phyloP scores from a whole-genome alignment of 352 stramenopile genomes.

The Globisporangium cystogenes region DNA sequence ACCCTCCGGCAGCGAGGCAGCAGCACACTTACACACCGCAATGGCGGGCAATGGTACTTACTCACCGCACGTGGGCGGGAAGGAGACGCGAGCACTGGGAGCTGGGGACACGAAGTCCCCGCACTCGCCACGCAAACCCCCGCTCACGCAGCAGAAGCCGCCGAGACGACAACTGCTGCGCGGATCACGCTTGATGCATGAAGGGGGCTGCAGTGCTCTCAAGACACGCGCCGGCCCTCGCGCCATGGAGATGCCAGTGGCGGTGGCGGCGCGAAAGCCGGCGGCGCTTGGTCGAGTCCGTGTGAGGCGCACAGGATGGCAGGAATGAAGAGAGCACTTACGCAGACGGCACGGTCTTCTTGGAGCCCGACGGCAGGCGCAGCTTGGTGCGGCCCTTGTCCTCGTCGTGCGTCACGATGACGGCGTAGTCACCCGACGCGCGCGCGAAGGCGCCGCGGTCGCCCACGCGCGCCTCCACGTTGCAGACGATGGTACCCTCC shows the following conservation, averaged over 20 bases:
- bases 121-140: constrained; percentile 3
- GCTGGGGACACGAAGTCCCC: constrained; percentile 1
- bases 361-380: constrained; percentile 94
- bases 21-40: constrained; percentile 27
- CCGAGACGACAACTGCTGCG: constrained; percentile 4
- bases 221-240: constrained; percentile 1
- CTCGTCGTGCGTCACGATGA: constrained; percentile 98
- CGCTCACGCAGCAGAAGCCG: constrained; percentile 1
- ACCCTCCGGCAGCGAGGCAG: constrained; percentile 11
- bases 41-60: constrained; percentile 61
- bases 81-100: constrained; percentile 27
- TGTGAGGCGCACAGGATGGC: background rate
- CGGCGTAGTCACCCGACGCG: constrained; percentile 97
- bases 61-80: constrained; percentile 73
- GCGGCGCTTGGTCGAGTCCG: constrained; percentile 7
- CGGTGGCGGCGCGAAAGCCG: background rate
- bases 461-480: constrained; percentile 94
- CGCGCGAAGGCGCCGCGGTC: constrained; percentile 96
- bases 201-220: constrained; percentile 12
- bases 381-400: constrained; percentile 97
- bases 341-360: constrained; percentile 94
- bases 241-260: background rate
- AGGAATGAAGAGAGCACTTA: constrained; percentile 49
- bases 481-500: constrained; percentile 99
- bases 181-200: background rate